These are phyloP conservation scores for Acorus gramineus DNA, from an alignment of 106 monocot species.

Conservation along the genomic window DNA sequence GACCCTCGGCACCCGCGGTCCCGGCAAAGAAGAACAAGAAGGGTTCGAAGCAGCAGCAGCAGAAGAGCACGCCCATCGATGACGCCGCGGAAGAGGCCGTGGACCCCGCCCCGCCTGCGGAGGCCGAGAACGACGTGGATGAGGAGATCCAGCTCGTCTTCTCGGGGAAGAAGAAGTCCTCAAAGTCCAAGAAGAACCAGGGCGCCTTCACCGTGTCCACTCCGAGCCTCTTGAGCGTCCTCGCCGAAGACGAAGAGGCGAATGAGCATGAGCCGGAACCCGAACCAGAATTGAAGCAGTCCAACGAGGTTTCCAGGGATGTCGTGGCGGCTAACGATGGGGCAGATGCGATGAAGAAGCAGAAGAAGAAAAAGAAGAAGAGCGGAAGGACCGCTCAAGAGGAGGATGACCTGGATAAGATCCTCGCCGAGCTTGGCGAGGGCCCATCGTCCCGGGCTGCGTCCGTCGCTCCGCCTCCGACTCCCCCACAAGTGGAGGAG, in stretches of 20 bases:
- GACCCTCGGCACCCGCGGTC: conserved; percentile 1
- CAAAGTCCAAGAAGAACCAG: conserved; percentile 59
- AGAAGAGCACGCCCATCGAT: conserved; percentile 11
- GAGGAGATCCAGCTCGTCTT: conserved; percentile 35
- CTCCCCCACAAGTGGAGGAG: conserved; percentile 3
- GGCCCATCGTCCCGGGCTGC: not conserved
- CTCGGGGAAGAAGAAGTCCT: conserved; percentile 72
- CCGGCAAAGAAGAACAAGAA: conserved; percentile 57
- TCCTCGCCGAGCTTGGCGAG: conserved; percentile 49
- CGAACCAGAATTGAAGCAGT: no score
- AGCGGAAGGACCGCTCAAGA: conserved; percentile 12
- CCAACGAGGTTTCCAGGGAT: no score
- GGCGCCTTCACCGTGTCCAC: conserved; percentile 23
- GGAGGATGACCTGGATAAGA: conserved; percentile 40
- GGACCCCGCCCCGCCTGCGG: not conserved
- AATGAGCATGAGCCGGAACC: no score
- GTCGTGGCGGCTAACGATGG: conserved; percentile 2
- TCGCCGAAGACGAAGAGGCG: conserved; percentile 39
- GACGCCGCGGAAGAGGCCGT: conserved; percentile 5
- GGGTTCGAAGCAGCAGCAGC: conserved; percentile 18
- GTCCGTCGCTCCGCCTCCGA: conserved; percentile 9
- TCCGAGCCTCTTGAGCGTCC: conserved; percentile 30
- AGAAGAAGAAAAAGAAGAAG: conserved; percentile 41
- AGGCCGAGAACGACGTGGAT: conserved; percentile 30
- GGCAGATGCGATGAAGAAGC: no score